Conservation (phyloP, 306 rosid species). For the Quercus wislizeni region DNA sequence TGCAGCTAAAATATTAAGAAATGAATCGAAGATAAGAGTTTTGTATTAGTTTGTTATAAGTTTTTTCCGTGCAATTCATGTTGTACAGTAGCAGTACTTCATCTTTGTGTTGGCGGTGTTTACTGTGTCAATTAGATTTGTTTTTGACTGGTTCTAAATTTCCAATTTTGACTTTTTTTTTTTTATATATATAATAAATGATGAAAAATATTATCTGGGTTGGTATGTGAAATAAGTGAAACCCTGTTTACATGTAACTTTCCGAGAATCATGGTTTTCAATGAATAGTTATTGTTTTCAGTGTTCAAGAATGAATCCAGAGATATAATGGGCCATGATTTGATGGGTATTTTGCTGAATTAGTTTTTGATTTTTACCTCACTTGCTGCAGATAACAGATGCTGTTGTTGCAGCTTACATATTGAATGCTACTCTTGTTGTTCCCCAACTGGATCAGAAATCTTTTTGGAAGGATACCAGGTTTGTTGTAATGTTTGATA, state of each 20-base stretch:
- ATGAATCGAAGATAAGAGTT: not conserved
- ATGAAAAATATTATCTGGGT: not conserved
- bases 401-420: conserved; percentile 91
- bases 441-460: conserved; percentile 84
- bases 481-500: conserved; percentile 30
- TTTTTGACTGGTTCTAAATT: not conserved
- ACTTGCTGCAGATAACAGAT: conserved; percentile 69
- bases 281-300: not conserved
- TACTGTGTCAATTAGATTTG: not conserved
- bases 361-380: conserved; percentile 5
- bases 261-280: too few species aligned
- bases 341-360: not conserved
- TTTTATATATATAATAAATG: too few species aligned
- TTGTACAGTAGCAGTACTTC: not conserved
- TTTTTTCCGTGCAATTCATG: not conserved
- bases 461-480: conserved; percentile 91
- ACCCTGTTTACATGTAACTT: too few species aligned
- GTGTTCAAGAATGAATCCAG: conserved; percentile 5
- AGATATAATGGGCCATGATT: not conserved
- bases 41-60: not conserved
- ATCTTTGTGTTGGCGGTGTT: not conserved
- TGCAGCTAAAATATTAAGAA: not conserved
- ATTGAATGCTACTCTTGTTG: conserved; percentile 84
- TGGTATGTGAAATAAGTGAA: not conserved
- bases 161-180: not conserved